Conservation (phyloP, 163 green algal species). For the Scenedesmus sp. region DNA sequence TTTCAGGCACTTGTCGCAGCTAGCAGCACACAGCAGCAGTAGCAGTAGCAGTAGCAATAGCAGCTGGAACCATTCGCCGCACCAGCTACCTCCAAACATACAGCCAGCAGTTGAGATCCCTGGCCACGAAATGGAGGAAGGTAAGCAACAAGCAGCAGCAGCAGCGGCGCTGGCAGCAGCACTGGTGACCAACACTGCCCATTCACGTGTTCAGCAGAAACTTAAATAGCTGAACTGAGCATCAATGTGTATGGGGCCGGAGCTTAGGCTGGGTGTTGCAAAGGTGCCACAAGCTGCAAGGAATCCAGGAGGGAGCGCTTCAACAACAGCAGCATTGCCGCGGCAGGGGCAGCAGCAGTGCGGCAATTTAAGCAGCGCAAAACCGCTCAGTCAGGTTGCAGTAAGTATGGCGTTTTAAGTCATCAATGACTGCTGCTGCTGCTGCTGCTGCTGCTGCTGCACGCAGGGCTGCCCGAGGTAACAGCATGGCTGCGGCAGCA, state of each 20-base stretch:
- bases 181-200: not conserved
- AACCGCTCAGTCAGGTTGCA: no score
- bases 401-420: no score
- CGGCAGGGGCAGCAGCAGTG: not conserved
- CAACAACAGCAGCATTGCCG: no score
- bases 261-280: no score
- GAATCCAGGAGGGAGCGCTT: no score
- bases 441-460: not conserved
- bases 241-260: no score
- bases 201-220: not conserved
- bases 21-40: not conserved
- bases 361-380: no score
- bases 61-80: not conserved
- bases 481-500: constrained; percentile 25
- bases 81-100: not conserved
- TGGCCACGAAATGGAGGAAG: not conserved
- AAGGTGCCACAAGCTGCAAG: no score
- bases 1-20: not conserved
- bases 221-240: no score
- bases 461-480: constrained; percentile 23
- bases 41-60: not conserved
- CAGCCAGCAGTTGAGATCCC: not conserved
- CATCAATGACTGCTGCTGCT: constrained; percentile 2
- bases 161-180: not conserved
- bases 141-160: not conserved